Conservation (phyloP, 169 alveolate genomes). For the Eimeria necatrix region DNA sequence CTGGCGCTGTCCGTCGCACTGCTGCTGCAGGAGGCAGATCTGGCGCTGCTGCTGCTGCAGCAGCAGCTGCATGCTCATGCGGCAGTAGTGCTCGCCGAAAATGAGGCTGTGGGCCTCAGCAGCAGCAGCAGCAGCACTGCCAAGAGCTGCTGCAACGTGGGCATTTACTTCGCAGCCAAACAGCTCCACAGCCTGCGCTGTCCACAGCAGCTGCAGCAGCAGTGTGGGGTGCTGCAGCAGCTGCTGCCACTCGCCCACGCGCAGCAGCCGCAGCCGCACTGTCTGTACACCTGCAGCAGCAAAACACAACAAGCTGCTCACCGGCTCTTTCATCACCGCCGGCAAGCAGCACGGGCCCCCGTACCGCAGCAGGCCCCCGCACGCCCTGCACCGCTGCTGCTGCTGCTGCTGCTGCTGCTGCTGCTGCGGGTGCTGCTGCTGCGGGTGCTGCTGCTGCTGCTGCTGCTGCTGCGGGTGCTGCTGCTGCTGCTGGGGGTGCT, state of each 20-base stretch:
- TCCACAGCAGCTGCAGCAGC: constrained; percentile 64
- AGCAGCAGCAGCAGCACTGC: constrained; percentile 43
- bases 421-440: background rate
- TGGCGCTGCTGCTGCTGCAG: constrained; percentile 54
- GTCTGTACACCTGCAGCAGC: background rate
- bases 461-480: constrained; percentile 9
- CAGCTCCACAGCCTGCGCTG: background rate
- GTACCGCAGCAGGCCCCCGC: constrained; percentile 64
- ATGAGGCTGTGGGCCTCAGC: background rate
- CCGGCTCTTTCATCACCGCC: background rate
- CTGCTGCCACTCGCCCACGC: constrained; percentile 35
- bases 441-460: constrained; percentile 43
- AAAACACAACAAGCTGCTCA: background rate
- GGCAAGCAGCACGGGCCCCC: background rate
- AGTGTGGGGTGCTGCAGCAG: constrained; percentile 50
- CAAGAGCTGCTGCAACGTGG: background rate
- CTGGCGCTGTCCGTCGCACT: background rate
- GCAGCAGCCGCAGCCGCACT: constrained; percentile 42
- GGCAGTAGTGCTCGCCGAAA: background rate
- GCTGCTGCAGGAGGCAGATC: background rate
- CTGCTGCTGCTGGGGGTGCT: background rate
- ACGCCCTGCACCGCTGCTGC: constrained; percentile 7
- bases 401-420: constrained; percentile 72
- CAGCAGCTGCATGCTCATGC: constrained; percentile 44
- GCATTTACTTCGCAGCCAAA: constrained; percentile 18